Conservation (phyloP, 2,329 filamentous ascomycete genomes). For the Sodiomyces alkalinus region DNA sequence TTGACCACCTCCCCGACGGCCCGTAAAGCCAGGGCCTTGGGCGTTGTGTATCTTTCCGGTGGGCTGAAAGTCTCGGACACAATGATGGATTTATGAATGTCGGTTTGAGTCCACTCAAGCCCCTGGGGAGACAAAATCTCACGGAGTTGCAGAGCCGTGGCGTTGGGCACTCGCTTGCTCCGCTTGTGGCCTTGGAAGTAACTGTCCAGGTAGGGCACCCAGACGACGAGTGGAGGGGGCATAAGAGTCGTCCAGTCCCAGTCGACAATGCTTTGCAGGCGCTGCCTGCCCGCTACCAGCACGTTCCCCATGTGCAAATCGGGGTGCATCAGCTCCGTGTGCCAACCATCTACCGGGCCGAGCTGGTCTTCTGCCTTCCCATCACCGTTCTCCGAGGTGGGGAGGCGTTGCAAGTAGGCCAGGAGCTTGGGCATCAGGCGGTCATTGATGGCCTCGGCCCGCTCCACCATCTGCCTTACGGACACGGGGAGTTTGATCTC, state of each 20-base stretch:
- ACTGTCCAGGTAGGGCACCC: background rate
- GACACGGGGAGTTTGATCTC: background rate
- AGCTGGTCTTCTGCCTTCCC: too few relatives aligned
- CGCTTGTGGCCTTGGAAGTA: background rate
- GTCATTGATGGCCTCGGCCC: background rate
- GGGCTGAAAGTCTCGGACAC: background rate
- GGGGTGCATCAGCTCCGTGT: conserved; percentile 2
- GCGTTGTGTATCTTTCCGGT: background rate
- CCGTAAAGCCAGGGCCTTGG: background rate
- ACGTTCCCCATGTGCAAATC: conserved; percentile 5
- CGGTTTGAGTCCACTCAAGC: background rate
- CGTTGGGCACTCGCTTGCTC: background rate
- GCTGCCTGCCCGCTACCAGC: background rate
- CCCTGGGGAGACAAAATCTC: background rate
- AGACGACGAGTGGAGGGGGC: conserved; percentile 2
- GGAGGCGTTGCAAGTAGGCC: background rate
- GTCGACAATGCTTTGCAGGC: conserved; percentile 4
- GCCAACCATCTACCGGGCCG: conserved; percentile 3
- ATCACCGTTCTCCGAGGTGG: background rate
- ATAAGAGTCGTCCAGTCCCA: conserved; percentile 5
- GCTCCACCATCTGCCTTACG: background rate
- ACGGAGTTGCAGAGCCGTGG: background rate
- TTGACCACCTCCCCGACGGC: background rate
- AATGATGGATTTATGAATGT: background rate
- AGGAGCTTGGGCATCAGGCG: background rate